These are phyloP conservation scores for Cryphonectria japonica DNA, from an alignment of 2,329 filamentous ascomycete genomes.

Conservation along the genomic window DNA sequence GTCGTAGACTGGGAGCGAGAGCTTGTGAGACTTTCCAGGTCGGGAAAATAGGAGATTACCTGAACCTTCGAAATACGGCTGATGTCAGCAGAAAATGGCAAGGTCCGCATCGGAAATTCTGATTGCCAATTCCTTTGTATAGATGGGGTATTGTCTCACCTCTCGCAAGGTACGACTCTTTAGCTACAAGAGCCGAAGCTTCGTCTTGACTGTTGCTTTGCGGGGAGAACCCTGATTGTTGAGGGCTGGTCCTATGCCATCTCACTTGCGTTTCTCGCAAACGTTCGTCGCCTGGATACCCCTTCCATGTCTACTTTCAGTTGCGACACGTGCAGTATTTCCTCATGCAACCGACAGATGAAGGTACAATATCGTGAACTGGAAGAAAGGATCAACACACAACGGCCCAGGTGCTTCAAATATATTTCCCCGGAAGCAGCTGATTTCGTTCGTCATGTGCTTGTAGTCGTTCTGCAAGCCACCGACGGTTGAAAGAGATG, in stretches of 20 bases:
- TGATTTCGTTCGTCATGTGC: background rate
- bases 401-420: background rate
- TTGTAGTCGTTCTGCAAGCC: background rate
- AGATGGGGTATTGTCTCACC: background rate
- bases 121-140: background rate
- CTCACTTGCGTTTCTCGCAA: background rate
- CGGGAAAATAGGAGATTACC: background rate
- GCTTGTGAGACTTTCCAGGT: background rate
- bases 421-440: background rate
- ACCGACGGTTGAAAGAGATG: background rate
- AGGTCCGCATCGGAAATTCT: too few species aligned
- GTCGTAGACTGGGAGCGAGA: background rate
- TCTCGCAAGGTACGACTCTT: background rate
- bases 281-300: background rate
- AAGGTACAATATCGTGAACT: background rate
- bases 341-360: background rate
- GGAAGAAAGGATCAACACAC: background rate
- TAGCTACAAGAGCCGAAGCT: background rate
- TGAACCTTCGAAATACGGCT: background rate
- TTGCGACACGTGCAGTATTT: background rate
- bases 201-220: background rate
- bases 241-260: background rate
- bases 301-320: too few species aligned
- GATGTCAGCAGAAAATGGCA: background rate
- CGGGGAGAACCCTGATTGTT: background rate